Evolutionary conservation across 2,329 filamentous ascomycete species (phyloP), one percentile per base, ranked within the genome.

Genomic region (Aspergillus niger): DNA sequence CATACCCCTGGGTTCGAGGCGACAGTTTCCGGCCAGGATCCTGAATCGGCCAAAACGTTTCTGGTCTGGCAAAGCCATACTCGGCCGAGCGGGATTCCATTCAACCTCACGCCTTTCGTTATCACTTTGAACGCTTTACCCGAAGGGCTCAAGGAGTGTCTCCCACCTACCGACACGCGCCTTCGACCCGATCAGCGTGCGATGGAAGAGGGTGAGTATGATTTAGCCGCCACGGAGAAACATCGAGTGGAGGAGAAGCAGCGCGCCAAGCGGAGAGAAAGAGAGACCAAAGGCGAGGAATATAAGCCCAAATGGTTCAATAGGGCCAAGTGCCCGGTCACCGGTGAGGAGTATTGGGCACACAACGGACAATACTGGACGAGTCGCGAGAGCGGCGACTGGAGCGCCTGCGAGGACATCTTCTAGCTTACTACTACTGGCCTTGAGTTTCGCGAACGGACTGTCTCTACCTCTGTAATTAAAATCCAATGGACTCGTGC

Each of bases 161-260:
- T 99, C 15, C 91, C 95, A 39, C 95, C 95, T 0, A 99, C 95
- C 0, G 95, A 99, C 75, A 96, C 94, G 1, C 85, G 95, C n/a
- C 82, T 97, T 32, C 85, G 95, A 30, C 94, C 95, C 0, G 95
- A 99, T 76, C 95, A 99, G 80, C 85, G 95, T 10, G 95, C 95
- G 2, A 99, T 99, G 95, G 95, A 99, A 75, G 93, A 98, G 63
- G 95, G 94, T n/a, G 87, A 93, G 77, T 99, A 99, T 72, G 94
- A 98, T 71, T 83, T 95, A 61, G 95, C 95, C 1, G 95, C 94
- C 0, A 86, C 85, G 5, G 95, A 99, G 81, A 99, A 99, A 85
- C 95, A 94, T 71, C 85, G 95, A 1, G 86, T 99, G 0, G 95
- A 99, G 77, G 91, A 97, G 80, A 92, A 89, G 65, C 95, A 99